Base-by-base conservation (phyloP, 73 alveolate genomes). In the Paramecium primaurelia region DNA sequence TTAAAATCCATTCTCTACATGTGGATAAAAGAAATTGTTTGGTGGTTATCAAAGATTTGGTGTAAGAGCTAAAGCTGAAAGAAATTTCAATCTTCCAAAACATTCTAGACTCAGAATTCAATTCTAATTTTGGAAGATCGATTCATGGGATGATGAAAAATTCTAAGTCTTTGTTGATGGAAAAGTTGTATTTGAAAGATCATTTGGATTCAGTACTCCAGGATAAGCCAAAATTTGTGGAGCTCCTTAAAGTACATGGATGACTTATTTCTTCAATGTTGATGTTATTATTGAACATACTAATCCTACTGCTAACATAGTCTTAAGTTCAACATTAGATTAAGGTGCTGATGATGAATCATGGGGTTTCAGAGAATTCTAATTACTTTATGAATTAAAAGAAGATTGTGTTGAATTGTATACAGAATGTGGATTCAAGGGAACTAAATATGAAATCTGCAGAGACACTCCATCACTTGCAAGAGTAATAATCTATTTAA, bases 301-400 rank as follows among this genome's bases (percentile, higher is more conserved):
- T 44, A 25, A 59, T 25, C 44, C 71, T 1, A 42, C 47, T 26
- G 71, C 58, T 6, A 47, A 45, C 10, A 14, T 80, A 25, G 34
- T 25, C n/a, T 44, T 80, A 28, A 80, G 77, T 26, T 80, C 91
- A 0, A 80, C 91, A 6, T 44, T 80, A n/a, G 91, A 80, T 44
- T 20, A 80, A 49, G 91, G 69, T 26, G 77, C 91, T 26, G 49
- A 80, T 25, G 75, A 80, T 44, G 91, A 80, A 49, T 80, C 91
- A 3, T 80, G 91, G 91, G 91, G 91, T 40, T 80, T 80, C 75
- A 80, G 91, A 80, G 91, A 80, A 80, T 80, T 80, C 58, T 18
- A 42, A 47, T 45, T 80, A 45, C 58, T 80, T 9, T 80, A 80
- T 47, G 91, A 80, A 36, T 28, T 44, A 8, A 49, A 42, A 26